These are phyloP conservation scores for Metarhizium guizhouense DNA, from an alignment of 2,329 filamentous ascomycete genomes.

Conservation along the genomic window DNA sequence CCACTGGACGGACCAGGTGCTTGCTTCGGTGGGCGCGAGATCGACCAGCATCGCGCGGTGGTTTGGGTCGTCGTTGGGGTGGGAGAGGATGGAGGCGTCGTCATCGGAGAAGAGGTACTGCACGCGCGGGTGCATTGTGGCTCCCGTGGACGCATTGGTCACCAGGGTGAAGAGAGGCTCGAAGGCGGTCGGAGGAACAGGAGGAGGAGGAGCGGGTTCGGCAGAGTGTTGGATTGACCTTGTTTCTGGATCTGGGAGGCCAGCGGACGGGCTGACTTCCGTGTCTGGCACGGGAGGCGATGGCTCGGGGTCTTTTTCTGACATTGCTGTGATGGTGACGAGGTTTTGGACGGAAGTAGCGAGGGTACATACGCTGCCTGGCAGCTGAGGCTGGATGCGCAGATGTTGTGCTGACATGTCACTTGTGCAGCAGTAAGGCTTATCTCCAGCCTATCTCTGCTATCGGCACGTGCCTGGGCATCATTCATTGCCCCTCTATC, in stretches of 20 bases:
- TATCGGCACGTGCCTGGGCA: too few species aligned
- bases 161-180: constrained; percentile 80
- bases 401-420: too few species aligned
- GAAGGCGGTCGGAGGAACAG: constrained; percentile 35
- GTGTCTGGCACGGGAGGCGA: background rate
- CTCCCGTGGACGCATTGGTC: constrained; percentile 62
- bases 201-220: background rate
- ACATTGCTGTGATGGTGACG: background rate
- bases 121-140: constrained; percentile 74
- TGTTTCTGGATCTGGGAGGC: background rate
- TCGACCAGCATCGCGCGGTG: constrained; percentile 48
- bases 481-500: too few species aligned
- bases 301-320: background rate
- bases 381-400: too few species aligned
- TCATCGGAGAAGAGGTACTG: constrained; percentile 94
- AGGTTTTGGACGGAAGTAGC: background rate
- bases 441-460: too few species aligned
- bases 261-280: background rate
- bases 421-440: too few species aligned
- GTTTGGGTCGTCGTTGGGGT: constrained; percentile 39
- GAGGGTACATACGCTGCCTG: background rate
- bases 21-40: constrained; percentile 27
- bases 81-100: constrained; percentile 65
- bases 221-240: background rate
- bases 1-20: constrained; percentile 48